Evolutionary conservation across 225 moss, liverwort and hornwort genomes (phyloP), one percentile per base, ranked within the genome.

Genomic region (Takakia lepidozioides): DNA sequence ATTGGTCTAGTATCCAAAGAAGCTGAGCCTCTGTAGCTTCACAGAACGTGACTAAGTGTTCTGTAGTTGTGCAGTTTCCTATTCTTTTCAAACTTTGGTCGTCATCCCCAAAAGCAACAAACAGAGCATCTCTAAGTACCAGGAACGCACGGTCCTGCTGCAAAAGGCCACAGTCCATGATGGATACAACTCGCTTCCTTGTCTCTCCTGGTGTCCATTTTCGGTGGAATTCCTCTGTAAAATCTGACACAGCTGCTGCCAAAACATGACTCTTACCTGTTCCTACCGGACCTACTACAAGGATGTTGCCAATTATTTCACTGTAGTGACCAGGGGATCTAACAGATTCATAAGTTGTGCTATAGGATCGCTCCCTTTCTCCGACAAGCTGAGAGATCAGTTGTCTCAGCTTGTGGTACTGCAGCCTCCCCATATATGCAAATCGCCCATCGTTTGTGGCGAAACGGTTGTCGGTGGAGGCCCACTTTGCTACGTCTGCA

Each of bases 371-470:
- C 0, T 67, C 53, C 48, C 46, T 53, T n/a, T 67, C 67, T 23
- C 20, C 63, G 14, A 77, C 51, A 9, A 77, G 61, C 38, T 72
- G 77, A 0, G 49, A 60, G 25, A 77, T 77, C 9, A 68, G 38
- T n/a, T 48, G 56, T 19, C 61, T 49, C 43, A 77, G 3, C 1
- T 72, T 77, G 19, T 77, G 47, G 8, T 77, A 72, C 27, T 68
- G 57, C 0, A 62, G 16, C 11, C 68, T 45, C 4, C 68, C 68
- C 77, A 72, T 72, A 0, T 64, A 77, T 3, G 77, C 68, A 55
- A 77, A 77, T 3, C 68, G 68, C 3, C 77, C 77, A 41, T 77
- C 68, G 11, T 77, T 64, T 2, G 64, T 77, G 10, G 72, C 72
- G 58, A 77, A 77, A 49, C 72, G 55, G 34, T 64, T 65, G 26